Conservation (phyloP, 1,139 yeast genomes). For the Taiozyma sp. region DNA sequence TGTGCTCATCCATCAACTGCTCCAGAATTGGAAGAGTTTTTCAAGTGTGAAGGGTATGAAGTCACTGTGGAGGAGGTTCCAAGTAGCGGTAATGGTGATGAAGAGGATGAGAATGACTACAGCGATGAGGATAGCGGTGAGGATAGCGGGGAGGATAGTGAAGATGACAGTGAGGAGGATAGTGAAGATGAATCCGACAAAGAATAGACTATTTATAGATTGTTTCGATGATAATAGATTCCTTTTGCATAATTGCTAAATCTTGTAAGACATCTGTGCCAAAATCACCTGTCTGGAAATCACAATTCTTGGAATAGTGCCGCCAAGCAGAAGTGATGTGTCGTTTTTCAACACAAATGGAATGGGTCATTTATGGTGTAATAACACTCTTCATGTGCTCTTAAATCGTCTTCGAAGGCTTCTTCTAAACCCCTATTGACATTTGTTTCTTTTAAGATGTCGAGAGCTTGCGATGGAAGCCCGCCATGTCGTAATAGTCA, state of each 20-base stretch:
- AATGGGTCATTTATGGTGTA: too few species aligned
- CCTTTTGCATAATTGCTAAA: neutral
- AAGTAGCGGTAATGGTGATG: conserved; percentile 29
- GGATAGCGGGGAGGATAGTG: conserved; percentile 14
- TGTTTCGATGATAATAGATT: neutral
- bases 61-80: conserved; percentile 54
- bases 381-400: too few species aligned
- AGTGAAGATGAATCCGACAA: conserved; percentile 6
- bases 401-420: too few species aligned
- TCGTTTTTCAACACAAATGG: too few species aligned
- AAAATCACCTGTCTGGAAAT: too few species aligned
- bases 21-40: conserved; percentile 42
- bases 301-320: too few species aligned
- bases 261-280: neutral
- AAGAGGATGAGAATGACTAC: conserved; percentile 21
- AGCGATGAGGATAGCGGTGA: too few species aligned
- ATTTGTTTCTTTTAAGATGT: too few species aligned
- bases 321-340: too few species aligned
- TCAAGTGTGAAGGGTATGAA: conserved; percentile 53
- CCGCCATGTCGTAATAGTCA: too few species aligned
- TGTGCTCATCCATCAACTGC: conserved; percentile 70
- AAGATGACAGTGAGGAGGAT: conserved; percentile 8
- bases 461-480: too few species aligned
- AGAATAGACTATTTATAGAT: neutral
- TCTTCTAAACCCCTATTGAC: too few species aligned